Evolutionary conservation across 352 stramenopile genomes (phyloP).

Genomic region (Phytophthora uliginosa): DNA sequence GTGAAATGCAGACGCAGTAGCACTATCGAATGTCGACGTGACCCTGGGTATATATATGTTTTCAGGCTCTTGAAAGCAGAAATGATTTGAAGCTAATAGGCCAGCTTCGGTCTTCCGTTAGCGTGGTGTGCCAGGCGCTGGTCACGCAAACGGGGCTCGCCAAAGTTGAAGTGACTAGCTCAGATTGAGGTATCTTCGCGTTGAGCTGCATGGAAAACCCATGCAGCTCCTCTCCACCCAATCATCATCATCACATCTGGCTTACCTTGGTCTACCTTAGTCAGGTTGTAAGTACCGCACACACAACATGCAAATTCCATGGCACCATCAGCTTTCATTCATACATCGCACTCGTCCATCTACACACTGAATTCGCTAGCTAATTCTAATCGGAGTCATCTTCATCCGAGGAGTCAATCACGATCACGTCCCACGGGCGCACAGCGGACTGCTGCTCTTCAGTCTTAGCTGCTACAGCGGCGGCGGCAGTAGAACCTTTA

Average conservation of each 20-base stretch:
- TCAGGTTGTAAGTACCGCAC: background rate
- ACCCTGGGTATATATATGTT: background rate
- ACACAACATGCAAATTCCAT: background rate
- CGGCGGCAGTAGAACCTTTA: constrained; percentile 1
- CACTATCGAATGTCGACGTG: constrained; percentile 4
- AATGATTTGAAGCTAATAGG: constrained; percentile 4
- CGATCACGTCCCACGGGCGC: constrained; percentile 78
- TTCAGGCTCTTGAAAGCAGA: background rate
- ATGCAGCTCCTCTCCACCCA: background rate
- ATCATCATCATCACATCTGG: background rate
- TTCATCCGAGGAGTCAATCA: constrained; percentile 77
- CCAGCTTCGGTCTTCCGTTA: background rate
- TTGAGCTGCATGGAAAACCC: too few relatives aligned
- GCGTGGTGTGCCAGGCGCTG: background rate
- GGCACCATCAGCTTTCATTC: constrained; percentile 4
- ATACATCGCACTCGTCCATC: constrained; percentile 19
- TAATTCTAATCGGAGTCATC: constrained; percentile 43
- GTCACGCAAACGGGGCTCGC: background rate
- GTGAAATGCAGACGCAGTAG: constrained; percentile 1
- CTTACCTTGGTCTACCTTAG: background rate
- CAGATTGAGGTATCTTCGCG: background rate
- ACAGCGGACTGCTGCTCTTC: constrained; percentile 37
- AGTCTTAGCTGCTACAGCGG: constrained; percentile 23
- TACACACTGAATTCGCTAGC: constrained; percentile 26
- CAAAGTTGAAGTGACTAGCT: constrained; percentile 6